A percentile compares a stretch with the other conserved stretches of the same genome.
Evolutionary conservation across 2,329 filamentous ascomycete species (phyloP).

Genomic region (Stenocarpella maydis): DNA sequence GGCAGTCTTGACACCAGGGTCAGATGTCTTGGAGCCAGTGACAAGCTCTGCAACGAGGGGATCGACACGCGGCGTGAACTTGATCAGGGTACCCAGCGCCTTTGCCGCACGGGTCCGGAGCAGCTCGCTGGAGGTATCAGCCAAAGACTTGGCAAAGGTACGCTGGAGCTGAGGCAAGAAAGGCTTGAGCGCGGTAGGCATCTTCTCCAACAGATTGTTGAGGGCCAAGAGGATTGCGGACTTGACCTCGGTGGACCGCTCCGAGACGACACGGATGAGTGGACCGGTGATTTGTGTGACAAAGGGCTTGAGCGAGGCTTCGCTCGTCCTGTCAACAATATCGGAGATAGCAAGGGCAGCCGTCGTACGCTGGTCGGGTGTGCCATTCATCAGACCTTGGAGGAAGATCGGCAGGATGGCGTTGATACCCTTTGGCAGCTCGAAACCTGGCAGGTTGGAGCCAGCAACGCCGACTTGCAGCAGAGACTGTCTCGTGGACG

Average conservation of each 20-base stretch:
- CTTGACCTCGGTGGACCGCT: conserved; percentile 95
- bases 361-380: conserved; percentile 88
- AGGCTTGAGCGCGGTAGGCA: conserved; percentile 92
- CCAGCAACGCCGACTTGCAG: conserved; percentile 90
- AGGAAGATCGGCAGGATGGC: conserved; percentile 96
- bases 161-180: conserved; percentile 96
- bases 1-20: conserved; percentile 86
- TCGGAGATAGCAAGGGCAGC: conserved; percentile 94
- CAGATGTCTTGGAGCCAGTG: conserved; percentile 90
- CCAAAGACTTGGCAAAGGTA: conserved; percentile 95
- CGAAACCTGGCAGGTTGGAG: conserved; percentile 85
- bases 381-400: conserved; percentile 97
- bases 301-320: conserved; percentile 88
- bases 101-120: conserved; percentile 89
- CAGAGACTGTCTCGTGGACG: conserved; percentile 85
- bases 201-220: conserved; percentile 96
- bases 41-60: conserved; percentile 92
- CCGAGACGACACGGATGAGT: conserved; percentile 95
- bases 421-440: conserved; percentile 94
- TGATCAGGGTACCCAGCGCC: conserved; percentile 93
- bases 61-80: conserved; percentile 92
- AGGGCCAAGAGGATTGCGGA: conserved; percentile 92
- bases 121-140: conserved; percentile 90
- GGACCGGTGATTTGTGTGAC: conserved; percentile 98
- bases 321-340: conserved; percentile 90